Evolutionary conservation across 441 rosid species (phyloP).

Genomic region (Breynia disticha): DNA sequence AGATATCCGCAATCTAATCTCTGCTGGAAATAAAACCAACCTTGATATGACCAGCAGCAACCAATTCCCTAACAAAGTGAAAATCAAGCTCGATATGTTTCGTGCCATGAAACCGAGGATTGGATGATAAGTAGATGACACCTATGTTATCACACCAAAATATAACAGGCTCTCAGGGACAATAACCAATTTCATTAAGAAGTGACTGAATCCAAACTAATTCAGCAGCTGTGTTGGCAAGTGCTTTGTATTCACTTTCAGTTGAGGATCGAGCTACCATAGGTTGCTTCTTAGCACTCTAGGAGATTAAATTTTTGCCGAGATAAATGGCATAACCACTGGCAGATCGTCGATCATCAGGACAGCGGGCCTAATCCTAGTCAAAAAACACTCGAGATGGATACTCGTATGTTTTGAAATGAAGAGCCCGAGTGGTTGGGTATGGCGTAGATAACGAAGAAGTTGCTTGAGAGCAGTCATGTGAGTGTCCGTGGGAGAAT

Average conservation of each 20-base stretch:
- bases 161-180: background rate
- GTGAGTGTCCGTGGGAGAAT: background rate
- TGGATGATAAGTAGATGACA: too few relatives aligned
- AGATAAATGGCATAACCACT: background rate
- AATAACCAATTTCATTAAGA: background rate
- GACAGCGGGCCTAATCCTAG: background rate
- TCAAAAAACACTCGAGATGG: background rate
- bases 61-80: too few relatives aligned
- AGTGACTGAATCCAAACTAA: background rate
- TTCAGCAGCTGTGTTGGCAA: background rate
- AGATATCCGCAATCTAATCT: too few relatives aligned
- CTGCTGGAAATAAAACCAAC: too few relatives aligned
- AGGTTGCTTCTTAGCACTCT: background rate
- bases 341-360: background rate
- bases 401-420: background rate
- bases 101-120: too few relatives aligned
- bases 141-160: background rate
- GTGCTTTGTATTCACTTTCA: background rate
- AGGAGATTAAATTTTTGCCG: background rate
- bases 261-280: background rate
- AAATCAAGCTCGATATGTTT: too few relatives aligned
- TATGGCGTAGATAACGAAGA: background rate
- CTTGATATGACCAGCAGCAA: too few relatives aligned
- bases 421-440: background rate
- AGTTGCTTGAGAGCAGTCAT: background rate